A percentile compares a stretch with the other conserved stretches of the same genome.
These are phyloP conservation scores for Cryptococcus sp. DNA, from an alignment of 1,284 basidiomycete species.

Conservation along the genomic window DNA sequence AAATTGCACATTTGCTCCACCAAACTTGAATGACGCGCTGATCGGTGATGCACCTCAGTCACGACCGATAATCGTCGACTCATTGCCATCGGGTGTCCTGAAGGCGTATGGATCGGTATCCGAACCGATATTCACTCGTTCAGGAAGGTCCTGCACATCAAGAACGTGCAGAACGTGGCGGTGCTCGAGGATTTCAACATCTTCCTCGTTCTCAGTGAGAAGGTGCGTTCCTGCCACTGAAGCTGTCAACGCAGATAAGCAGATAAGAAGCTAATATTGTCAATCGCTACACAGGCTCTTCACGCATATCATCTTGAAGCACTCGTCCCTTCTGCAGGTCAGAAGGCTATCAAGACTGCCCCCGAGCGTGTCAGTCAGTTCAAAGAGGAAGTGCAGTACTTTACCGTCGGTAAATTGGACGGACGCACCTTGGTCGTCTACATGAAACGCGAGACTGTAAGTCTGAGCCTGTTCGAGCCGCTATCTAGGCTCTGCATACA, in stretches of 20 bases:
- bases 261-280: constrained; percentile 1
- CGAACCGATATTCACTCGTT: constrained; percentile 82
- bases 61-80: constrained; percentile 80
- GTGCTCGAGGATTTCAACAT: constrained; percentile 94
- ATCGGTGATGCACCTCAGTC: constrained; percentile 54
- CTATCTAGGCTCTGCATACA: not conserved
- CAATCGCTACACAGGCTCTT: constrained; percentile 19
- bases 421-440: constrained; percentile 87
- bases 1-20: not conserved
- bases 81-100: constrained; percentile 89
- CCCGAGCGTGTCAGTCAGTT: constrained; percentile 86
- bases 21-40: not conserved
- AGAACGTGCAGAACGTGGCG: constrained; percentile 88
- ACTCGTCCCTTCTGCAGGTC: constrained; percentile 73
- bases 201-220: constrained; percentile 91
- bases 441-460: constrained; percentile 91
- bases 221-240: constrained; percentile 57
- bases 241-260: not conserved
- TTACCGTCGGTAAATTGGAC: constrained; percentile 83
- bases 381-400: constrained; percentile 85
- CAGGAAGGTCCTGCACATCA: constrained; percentile 84
- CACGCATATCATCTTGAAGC: constrained; percentile 92
- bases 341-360: constrained; percentile 43
- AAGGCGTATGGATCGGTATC: constrained; percentile 96
- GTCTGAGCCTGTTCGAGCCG: constrained; percentile 35